Evolutionary conservation across 225 moss, liverwort and hornwort species (phyloP).

Genomic region (Bryum argenteum): DNA sequence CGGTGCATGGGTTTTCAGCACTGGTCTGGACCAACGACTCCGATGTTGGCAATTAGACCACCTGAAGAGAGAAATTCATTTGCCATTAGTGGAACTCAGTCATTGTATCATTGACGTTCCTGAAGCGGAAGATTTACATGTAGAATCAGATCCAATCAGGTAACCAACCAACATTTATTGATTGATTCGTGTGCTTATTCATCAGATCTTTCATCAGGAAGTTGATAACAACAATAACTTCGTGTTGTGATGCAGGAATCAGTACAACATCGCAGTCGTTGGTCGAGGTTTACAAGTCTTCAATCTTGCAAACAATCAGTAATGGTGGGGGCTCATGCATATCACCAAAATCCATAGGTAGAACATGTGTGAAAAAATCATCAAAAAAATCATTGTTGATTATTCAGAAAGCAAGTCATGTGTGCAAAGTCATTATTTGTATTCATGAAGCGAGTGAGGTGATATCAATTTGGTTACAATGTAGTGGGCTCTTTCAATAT

Average conservation of each 20-base stretch:
- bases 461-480: background rate
- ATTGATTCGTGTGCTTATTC: constrained; percentile 8
- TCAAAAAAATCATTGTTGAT: no score
- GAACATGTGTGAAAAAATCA: no score
- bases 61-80: constrained; percentile 8
- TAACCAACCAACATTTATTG: constrained; percentile 4
- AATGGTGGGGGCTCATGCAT: constrained; percentile 4
- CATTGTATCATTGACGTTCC: constrained; percentile 87
- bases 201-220: background rate
- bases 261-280: constrained; percentile 80
- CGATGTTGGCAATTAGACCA: constrained; percentile 71
- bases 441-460: background rate
- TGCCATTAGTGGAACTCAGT: constrained; percentile 54
- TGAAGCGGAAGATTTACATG: constrained; percentile 86
- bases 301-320: constrained; percentile 44
- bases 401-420: background rate
- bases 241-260: constrained; percentile 57
- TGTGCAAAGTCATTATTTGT: background rate
- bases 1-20: constrained; percentile 85
- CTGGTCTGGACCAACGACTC: constrained; percentile 90
- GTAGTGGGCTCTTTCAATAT: no score
- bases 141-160: constrained; percentile 51
- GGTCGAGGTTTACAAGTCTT: constrained; percentile 93
- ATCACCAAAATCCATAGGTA: background rate
- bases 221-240: background rate